A percentile compares a stretch with the other conserved stretches of the same genome.
Conservation (phyloP, 2,329 filamentous ascomycete species). For the Furcasterigmium furcatum region DNA sequence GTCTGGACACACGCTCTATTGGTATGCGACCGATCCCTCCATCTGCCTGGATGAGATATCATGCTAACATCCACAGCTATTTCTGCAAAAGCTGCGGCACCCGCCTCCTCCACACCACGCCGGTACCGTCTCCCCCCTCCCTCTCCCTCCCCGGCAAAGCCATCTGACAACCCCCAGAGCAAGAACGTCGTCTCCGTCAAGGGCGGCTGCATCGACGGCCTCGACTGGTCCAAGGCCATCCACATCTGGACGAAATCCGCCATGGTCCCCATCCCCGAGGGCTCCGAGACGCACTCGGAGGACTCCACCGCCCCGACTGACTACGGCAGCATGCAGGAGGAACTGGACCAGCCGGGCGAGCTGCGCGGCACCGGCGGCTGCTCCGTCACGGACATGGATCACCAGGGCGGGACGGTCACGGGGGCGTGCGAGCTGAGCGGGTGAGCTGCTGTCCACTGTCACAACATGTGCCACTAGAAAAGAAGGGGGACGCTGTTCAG, state of each 20-base stretch:
- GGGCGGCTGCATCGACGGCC: constrained; percentile 61
- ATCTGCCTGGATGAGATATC: too few relatives aligned
- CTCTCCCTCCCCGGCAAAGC: too few relatives aligned
- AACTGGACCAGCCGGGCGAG: constrained; percentile 42
- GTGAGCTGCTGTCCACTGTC: not conserved
- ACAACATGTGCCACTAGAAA: not conserved
- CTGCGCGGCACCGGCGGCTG: constrained; percentile 30
- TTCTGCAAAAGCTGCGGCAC: constrained; percentile 67
- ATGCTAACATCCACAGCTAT: constrained; percentile 37
- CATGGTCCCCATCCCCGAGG: constrained; percentile 66
- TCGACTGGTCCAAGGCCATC: constrained; percentile 57
- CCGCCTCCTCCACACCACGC: constrained; percentile 58
- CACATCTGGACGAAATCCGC: constrained; percentile 68
- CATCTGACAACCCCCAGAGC: too few relatives aligned
- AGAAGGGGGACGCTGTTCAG: not conserved
- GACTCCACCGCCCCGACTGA: constrained; percentile 31
- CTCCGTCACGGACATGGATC: not conserved
- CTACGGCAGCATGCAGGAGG: constrained; percentile 40
- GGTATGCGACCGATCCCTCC: constrained; percentile 31
- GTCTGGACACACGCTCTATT: constrained; percentile 55
- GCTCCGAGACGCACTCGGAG: constrained; percentile 53
- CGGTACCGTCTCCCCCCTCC: constrained; percentile 29
- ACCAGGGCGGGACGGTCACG: constrained; percentile 1
- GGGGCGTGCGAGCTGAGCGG: constrained; percentile 25
- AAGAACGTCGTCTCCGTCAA: constrained; percentile 64